These are phyloP conservation scores for Ophiocordyceps camponoti-leonardi DNA, from an alignment of 2,329 filamentous ascomycete genomes.

Conservation along the genomic window DNA sequence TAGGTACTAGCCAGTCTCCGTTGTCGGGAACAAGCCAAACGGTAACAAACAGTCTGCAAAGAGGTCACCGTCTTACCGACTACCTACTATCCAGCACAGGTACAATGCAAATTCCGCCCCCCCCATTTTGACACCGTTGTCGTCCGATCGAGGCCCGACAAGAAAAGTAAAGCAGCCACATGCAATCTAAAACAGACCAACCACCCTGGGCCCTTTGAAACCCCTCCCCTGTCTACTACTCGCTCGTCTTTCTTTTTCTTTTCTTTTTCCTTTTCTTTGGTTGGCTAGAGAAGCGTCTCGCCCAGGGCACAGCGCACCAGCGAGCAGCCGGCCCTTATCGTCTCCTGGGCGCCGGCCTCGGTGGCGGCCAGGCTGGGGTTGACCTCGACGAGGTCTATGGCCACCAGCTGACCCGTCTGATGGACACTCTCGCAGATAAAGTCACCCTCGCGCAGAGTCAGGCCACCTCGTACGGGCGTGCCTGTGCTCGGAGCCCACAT, in stretches of 20 bases:
- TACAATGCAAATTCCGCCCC: background rate
- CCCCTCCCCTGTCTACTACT: no score
- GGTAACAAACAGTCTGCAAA: background rate
- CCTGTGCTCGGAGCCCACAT: constrained; percentile 94
- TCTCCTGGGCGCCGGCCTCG: constrained; percentile 59
- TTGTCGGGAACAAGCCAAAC: background rate
- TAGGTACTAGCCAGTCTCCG: background rate
- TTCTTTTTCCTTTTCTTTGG: no score
- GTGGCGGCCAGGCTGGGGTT: constrained; percentile 54
- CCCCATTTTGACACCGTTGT: background rate
- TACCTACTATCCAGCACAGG: background rate
- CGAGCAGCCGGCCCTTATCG: constrained; percentile 77
- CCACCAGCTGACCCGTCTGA: constrained; percentile 60
- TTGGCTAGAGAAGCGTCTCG: constrained; percentile 59
- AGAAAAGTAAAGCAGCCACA: background rate
- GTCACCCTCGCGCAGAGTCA: constrained; percentile 89
- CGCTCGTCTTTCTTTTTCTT: no score
- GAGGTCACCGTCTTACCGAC: background rate
- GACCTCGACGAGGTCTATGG: constrained; percentile 70
- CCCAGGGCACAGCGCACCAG: constrained; percentile 83
- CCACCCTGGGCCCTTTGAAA: background rate
- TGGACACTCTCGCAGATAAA: constrained; percentile 87
- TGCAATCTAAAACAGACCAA: background rate
- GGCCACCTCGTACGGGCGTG: constrained; percentile 79
- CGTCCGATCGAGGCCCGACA: no score